phyloP scores from a whole-genome alignment of 164 flowering plant genomes.

The Houttuynia cordata region DNA sequence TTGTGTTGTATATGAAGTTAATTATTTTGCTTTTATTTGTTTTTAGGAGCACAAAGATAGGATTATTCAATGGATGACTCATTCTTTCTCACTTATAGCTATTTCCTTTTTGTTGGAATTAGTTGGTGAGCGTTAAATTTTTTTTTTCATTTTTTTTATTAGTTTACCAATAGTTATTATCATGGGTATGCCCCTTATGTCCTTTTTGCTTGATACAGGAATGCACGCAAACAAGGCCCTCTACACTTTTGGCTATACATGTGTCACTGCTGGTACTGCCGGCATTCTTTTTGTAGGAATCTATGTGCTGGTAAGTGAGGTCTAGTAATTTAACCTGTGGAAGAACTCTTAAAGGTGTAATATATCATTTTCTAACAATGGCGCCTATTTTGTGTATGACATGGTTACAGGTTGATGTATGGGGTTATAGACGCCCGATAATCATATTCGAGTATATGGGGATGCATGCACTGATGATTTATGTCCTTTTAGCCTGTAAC shows the following conservation, averaged over 20 bases:
- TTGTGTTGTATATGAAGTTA: too few species aligned
- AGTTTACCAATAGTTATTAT: neutral
- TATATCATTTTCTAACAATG: neutral
- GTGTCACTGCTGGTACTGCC: slow-evolving; percentile 60
- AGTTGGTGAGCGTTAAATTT: slow-evolving; percentile 22
- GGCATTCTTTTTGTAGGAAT: slow-evolving; percentile 48
- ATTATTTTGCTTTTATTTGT: neutral
- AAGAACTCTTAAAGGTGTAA: too few species aligned
- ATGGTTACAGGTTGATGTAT: slow-evolving; percentile 48
- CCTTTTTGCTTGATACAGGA: slow-evolving; percentile 19
- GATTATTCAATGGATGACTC: slow-evolving; percentile 39
- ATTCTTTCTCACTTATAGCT: slow-evolving; percentile 27
- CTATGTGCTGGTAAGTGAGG: slow-evolving; percentile 42
- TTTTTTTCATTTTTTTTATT: neutral
- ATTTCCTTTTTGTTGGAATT: slow-evolving; percentile 35
- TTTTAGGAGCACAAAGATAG: slow-evolving; percentile 59
- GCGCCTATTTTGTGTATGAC: neutral
- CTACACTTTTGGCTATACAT: slow-evolving; percentile 54
- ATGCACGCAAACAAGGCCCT: slow-evolving; percentile 69
- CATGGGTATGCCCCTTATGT: neutral
- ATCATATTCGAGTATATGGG: slow-evolving; percentile 66
- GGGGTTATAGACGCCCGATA: slow-evolving; percentile 33
- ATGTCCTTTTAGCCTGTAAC: slow-evolving; percentile 52
- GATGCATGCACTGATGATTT: slow-evolving; percentile 54
- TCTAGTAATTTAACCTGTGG: neutral